phyloP scores from a whole-genome alignment of 1,139 yeast genomes.

The Geotrichum restrictum region DNA sequence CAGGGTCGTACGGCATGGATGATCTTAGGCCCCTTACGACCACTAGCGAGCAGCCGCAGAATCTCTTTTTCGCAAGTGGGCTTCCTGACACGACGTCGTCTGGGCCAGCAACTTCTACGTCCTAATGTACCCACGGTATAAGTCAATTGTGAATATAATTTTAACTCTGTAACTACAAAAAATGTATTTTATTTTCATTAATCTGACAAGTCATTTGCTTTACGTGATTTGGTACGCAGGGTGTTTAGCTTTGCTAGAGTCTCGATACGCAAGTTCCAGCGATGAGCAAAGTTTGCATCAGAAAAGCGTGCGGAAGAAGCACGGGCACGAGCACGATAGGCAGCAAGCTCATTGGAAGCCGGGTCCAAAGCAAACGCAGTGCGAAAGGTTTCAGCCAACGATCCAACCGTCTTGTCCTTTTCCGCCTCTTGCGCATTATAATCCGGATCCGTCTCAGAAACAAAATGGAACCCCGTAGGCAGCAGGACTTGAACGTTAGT shows the following conservation, averaged over 20 bases:
- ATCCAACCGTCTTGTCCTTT: conserved; percentile 36
- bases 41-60: conserved; percentile 22
- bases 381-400: conserved; percentile 47
- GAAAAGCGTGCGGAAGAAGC: conserved; percentile 62
- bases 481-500: conserved; percentile 25
- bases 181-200: background rate
- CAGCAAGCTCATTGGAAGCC: conserved; percentile 38
- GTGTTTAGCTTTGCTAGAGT: conserved; percentile 42
- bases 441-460: conserved; percentile 60
- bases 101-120: conserved; percentile 2
- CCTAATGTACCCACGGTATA: too few species aligned
- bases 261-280: conserved; percentile 51
- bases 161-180: background rate
- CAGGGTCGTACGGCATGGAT: conserved; percentile 37
- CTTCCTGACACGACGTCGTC: conserved; percentile 36
- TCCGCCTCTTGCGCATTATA: conserved; percentile 15
- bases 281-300: conserved; percentile 54
- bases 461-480: conserved; percentile 70
- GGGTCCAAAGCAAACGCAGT: conserved; percentile 42
- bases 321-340: conserved; percentile 52
- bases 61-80: conserved; percentile 38
- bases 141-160: background rate
- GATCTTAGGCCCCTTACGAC: conserved; percentile 31
- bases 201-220: conserved; percentile 4
- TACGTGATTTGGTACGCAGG: conserved; percentile 38